Evolutionary conservation across 371 early-diverging fungal genomes (phyloP).

Genomic region (Dichotomocladium elegans): DNA sequence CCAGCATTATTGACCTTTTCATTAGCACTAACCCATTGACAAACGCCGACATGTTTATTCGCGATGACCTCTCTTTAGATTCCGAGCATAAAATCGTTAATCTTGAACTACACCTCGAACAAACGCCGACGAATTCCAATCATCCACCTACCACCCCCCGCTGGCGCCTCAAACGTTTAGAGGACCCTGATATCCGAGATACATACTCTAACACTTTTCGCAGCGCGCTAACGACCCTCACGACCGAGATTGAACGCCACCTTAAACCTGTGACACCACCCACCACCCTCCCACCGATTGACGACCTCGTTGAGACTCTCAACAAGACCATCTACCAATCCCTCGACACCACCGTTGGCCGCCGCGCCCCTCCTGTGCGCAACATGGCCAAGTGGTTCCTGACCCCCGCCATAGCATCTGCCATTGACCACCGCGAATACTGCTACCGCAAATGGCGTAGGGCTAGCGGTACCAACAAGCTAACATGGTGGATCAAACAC

Average conservation of each 20-base stretch:
- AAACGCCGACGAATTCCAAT: not conserved
- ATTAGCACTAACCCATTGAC: not conserved
- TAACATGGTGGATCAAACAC: not conserved
- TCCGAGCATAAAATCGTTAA: slow-evolving; percentile 7
- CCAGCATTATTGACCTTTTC: slow-evolving; percentile 5
- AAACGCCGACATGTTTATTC: not conserved
- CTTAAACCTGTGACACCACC: not conserved
- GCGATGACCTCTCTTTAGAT: slow-evolving; percentile 3
- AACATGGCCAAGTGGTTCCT: too few species aligned
- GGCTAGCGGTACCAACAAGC: not conserved
- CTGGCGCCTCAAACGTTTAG: not conserved
- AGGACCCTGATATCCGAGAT: not conserved
- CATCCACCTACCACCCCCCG: not conserved
- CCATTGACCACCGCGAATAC: not conserved
- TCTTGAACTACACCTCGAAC: not conserved
- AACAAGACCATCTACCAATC: not conserved
- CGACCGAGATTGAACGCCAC: not conserved
- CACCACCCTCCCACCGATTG: not conserved
- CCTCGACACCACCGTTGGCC: not conserved
- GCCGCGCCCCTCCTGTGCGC: too few species aligned
- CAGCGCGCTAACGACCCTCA: not conserved
- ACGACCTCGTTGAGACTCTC: not conserved
- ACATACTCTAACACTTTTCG: not conserved
- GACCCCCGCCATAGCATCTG: too few species aligned
- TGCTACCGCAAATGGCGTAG: not conserved